These are phyloP conservation scores for Penicillium flavigenum DNA, from an alignment of 495 filamentous ascomycete genomes.

Conservation along the genomic window DNA sequence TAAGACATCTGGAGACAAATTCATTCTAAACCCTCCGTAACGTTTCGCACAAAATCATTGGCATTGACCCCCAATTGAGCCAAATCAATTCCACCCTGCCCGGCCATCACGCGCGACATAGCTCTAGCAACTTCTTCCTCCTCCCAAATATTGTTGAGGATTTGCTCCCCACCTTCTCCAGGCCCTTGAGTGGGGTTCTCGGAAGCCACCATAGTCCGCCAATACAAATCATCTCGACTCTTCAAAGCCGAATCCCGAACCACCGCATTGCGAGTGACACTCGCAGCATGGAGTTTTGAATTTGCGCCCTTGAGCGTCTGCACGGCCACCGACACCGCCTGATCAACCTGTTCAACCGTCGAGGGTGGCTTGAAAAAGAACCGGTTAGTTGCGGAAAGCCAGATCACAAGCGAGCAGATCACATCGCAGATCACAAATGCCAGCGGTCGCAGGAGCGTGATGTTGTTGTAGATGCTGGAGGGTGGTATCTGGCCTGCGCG, in stretches of 20 bases:
- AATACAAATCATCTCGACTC: slow-evolving; percentile 56
- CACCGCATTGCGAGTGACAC: slow-evolving; percentile 57
- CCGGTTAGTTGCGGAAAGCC: slow-evolving; percentile 74
- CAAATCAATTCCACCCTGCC: slow-evolving; percentile 49
- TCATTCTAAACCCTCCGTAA: slow-evolving; percentile 42
- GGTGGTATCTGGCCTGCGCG: slow-evolving; percentile 38
- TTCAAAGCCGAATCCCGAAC: slow-evolving; percentile 57
- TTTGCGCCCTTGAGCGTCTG: slow-evolving; percentile 44
- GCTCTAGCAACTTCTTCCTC: slow-evolving; percentile 57
- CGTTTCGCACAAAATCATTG: slow-evolving; percentile 45
- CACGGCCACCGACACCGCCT: slow-evolving; percentile 41
- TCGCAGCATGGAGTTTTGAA: slow-evolving; percentile 53
- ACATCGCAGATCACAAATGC: slow-evolving; percentile 61
- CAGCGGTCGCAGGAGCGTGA: slow-evolving; percentile 58
- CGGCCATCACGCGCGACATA: slow-evolving; percentile 50
- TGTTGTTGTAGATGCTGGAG: slow-evolving; percentile 62
- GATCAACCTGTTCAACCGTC: slow-evolving; percentile 46
- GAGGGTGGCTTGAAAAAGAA: slow-evolving; percentile 55
- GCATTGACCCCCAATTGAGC: slow-evolving; percentile 45
- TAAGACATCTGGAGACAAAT: too few species aligned
- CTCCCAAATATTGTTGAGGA: slow-evolving; percentile 47
- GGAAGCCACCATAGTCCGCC: slow-evolving; percentile 50
- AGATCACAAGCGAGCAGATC: slow-evolving; percentile 61
- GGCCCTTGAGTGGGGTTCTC: slow-evolving; percentile 30
- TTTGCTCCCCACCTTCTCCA: slow-evolving; percentile 26